phyloP scores from a whole-genome alignment of 306 rosid genomes.

The Delonix regia region DNA sequence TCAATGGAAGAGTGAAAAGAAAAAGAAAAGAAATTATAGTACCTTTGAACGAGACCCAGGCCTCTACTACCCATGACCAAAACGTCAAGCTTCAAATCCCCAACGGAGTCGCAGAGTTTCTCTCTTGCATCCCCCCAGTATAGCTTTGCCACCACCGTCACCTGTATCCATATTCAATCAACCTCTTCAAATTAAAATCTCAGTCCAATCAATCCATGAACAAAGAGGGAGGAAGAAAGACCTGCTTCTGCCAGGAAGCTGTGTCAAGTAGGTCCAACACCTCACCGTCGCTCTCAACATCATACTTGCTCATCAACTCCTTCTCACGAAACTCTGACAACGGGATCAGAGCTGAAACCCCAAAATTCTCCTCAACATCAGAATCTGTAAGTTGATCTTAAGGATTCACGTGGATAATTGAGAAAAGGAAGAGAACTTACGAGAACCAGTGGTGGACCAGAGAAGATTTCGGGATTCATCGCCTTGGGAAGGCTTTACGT shows the following conservation, averaged over 20 bases:
- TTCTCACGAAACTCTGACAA: conserved; percentile 53
- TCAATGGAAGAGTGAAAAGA: neutral
- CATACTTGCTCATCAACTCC: conserved; percentile 44
- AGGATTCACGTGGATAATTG: neutral
- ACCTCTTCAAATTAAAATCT: neutral
- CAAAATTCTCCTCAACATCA: conserved; percentile 12
- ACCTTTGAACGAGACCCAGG: conserved; percentile 58
- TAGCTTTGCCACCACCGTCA: conserved; percentile 50
- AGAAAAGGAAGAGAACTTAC: conserved; percentile 34
- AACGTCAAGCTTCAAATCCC: conserved; percentile 52
- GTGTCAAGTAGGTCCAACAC: conserved; percentile 53
- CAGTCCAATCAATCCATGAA: neutral
- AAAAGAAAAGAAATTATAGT: neutral
- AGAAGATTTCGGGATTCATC: conserved; percentile 44
- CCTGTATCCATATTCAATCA: conserved; percentile 38
- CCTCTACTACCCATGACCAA: conserved; percentile 69
- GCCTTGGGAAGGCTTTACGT: conserved; percentile 31
- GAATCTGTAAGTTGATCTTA: neutral
- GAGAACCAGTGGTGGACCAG: conserved; percentile 58
- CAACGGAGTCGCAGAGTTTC: conserved; percentile 42
- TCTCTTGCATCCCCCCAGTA: conserved; percentile 70
- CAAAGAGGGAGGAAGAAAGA: neutral
- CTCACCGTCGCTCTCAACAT: conserved; percentile 47
- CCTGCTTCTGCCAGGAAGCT: conserved; percentile 51
- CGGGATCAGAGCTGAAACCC: conserved; percentile 55